A percentile compares a stretch with the other conserved stretches of the same genome.
Evolutionary conservation across 192 early-diverging fungal genomes (phyloP).

Genomic region (Entomortierella parvispora): DNA sequence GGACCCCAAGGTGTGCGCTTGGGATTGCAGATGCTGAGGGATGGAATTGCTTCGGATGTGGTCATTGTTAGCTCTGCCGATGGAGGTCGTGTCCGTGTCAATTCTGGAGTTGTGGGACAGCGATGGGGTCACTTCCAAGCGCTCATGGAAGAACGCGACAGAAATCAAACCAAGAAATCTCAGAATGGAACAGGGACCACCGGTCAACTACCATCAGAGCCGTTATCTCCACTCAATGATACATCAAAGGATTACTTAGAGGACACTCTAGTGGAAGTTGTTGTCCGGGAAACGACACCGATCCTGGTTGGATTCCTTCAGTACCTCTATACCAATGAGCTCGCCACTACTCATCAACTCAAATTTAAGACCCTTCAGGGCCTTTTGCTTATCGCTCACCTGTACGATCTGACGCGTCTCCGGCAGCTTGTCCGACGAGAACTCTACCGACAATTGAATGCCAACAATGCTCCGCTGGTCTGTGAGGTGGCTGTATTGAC

Average conservation of each 20-base stretch:
- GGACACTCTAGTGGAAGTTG: conserved; percentile 11
- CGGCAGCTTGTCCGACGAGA: conserved; percentile 30
- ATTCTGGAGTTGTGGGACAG: conserved; percentile 45
- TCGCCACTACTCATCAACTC: conserved; percentile 31
- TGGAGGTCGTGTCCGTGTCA: conserved; percentile 42
- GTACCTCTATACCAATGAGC: conserved; percentile 47
- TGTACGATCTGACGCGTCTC: conserved; percentile 47
- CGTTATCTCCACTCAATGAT: no score
- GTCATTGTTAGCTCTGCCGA: conserved; percentile 41
- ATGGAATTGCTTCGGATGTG: conserved; percentile 39
- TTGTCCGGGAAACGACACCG: conserved; percentile 33
- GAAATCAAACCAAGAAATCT: neutral
- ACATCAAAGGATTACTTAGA: neutral
- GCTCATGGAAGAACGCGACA: conserved; percentile 22
- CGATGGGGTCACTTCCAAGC: conserved; percentile 47
- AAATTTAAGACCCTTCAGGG: conserved; percentile 36
- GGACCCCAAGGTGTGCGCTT: conserved; percentile 29
- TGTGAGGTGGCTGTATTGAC: conserved; percentile 45
- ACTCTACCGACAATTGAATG: conserved; percentile 26
- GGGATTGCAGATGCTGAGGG: conserved; percentile 37
- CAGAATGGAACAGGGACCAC: no score
- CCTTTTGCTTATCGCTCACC: conserved; percentile 21
- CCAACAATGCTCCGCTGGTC: conserved; percentile 28
- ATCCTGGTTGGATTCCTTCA: conserved; percentile 44
- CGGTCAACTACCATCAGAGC: no score